Percentiles rank a stretch among this genome's conserved stretches.
Evolutionary conservation across 2,329 filamentous ascomycete species (phyloP).

Genomic region (Sporothrix globosa): DNA sequence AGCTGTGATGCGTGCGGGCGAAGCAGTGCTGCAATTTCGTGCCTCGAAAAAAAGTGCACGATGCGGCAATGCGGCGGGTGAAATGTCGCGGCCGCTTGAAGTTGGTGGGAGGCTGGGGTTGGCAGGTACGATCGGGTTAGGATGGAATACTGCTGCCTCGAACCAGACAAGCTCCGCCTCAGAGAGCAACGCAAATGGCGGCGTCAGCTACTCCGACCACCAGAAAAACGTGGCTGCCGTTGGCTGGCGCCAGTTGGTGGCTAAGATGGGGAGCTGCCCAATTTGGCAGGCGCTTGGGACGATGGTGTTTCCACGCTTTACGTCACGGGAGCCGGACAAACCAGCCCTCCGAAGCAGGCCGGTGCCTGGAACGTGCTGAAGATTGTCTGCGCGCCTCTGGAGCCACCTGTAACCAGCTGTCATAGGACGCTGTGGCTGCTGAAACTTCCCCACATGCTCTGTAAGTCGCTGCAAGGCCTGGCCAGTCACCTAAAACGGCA

Average conservation of each 20-base stretch:
- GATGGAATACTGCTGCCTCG: constrained; percentile 23
- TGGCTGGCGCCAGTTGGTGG: background rate
- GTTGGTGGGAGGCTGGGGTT: constrained; percentile 26
- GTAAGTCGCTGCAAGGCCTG: constrained; percentile 19
- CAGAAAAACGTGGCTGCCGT: constrained; percentile 33
- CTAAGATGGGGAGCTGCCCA: background rate
- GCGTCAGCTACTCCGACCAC: constrained; percentile 28
- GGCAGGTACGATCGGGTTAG: constrained; percentile 5
- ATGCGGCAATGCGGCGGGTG: background rate
- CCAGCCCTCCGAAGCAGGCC: constrained; percentile 11
- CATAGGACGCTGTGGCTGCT: background rate
- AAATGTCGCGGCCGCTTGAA: constrained; percentile 22
- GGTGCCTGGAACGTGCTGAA: constrained; percentile 3
- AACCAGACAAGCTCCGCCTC: constrained; percentile 29
- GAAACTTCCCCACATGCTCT: constrained; percentile 10
- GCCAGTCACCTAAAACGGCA: constrained; percentile 26
- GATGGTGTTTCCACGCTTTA: background rate
- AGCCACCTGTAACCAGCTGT: constrained; percentile 1
- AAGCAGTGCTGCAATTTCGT: background rate
- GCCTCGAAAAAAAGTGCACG: background rate
- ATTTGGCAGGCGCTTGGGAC: constrained; percentile 5
- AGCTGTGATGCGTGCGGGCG: background rate
- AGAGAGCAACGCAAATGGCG: constrained; percentile 32
- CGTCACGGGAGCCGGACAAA: constrained; percentile 25
- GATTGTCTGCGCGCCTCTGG: background rate